Evolutionary conservation across 345 rosid species (phyloP), one percentile per base, ranked within the genome.

Genomic region (Brassica incana): DNA sequence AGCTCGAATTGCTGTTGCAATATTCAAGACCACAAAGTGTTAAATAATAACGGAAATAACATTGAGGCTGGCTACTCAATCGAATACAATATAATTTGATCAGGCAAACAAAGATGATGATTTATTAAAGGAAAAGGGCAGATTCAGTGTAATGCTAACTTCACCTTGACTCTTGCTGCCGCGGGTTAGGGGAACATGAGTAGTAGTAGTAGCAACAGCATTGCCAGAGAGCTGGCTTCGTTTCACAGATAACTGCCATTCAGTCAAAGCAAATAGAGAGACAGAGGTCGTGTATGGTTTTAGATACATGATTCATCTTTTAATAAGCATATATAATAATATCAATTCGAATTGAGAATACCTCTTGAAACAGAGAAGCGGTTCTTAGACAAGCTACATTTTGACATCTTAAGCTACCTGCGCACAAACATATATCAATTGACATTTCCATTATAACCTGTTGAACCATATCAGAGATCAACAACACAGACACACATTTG

Each of bases 1-100:
- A 66, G 92, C 92, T 84, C 69, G 90, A 78, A 90, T 87, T 27
- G 77, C 95, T 89, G 85, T 50, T 63, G 80, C 11, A 45, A 45
- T 45, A 45, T 45, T 12, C 52, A 45, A 45, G 14, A 40, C 48
- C 48, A 40, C 48, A 10, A 40, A 40, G 2, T 10, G 52, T 45
- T 45, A 56, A 3, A 10, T 8, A 5, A 16, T n/a, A 70, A 69
- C 35, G 35, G 32, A 25, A 65, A 35, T 8, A 23, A 6, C 56
- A 48, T 16, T 25, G 7, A 73, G 29, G 33, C 30, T 65, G 36
- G 18, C 18, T 18, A 18, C 5, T 66, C 23, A 54, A 15, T 54
- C 60, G 2, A 16, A 15, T 6, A 54, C 60, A 18, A 18, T 18
- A 18, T 18, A 18, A 18, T 18, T 18, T 18, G 18, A 18, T 18